Percentiles rank a stretch among this genome's conserved stretches.
phyloP scores from a whole-genome alignment of 225 moss, liverwort and hornwort species.

The Pseudisothecium myosuroides region DNA sequence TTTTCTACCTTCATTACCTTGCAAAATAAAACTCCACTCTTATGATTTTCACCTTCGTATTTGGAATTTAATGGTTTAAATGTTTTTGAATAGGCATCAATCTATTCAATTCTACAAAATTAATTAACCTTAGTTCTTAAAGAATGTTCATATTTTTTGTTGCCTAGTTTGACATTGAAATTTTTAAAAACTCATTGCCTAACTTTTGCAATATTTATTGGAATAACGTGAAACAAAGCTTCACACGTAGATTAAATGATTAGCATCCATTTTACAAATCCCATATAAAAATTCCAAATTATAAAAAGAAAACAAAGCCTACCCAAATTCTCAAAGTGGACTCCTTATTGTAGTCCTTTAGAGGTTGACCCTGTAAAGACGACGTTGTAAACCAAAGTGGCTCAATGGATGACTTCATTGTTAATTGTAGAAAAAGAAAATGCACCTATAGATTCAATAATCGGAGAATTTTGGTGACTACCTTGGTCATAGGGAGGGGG shows the following conservation, averaged over 20 bases:
- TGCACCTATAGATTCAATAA: too few relatives aligned
- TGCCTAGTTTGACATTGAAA: not conserved
- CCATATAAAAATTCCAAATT: not conserved
- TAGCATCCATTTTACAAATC: not conserved
- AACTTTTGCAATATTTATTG: not conserved
- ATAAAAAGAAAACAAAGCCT: not conserved
- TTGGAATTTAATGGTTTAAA: not conserved
- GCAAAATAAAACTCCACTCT: too few relatives aligned
- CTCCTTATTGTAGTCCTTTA: too few relatives aligned
- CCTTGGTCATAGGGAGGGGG: too few relatives aligned
- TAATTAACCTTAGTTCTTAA: not conserved
- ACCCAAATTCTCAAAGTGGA: not conserved
- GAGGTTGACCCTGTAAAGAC: too few relatives aligned
- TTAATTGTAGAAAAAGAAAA: too few relatives aligned
- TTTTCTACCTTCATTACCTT: not conserved
- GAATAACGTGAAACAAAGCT: not conserved
- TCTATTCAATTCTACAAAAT: not conserved
- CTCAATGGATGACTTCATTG: too few relatives aligned
- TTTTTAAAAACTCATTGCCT: too few relatives aligned
- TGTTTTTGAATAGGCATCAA: not conserved
- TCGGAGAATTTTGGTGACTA: too few relatives aligned
- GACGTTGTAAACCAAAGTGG: too few relatives aligned
- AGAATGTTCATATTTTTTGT: not conserved
- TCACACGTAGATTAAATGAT: rapidly evolving
- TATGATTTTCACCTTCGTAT: not conserved